Conservation (phyloP, 768 basidiomycete species). For the Galerina marginata region DNA sequence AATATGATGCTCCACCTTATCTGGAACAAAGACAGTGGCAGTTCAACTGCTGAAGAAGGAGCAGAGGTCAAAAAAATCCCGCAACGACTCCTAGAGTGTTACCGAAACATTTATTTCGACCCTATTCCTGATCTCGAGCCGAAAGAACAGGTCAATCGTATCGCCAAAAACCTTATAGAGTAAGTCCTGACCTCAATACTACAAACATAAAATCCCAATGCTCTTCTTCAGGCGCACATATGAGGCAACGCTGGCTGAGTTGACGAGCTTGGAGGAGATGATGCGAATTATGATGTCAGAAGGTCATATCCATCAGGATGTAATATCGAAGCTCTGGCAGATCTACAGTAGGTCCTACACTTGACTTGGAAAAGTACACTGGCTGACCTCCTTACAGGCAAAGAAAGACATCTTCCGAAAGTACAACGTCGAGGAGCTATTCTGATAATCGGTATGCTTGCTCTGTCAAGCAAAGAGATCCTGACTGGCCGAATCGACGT, state of each 20-base stretch:
- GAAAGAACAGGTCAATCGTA: constrained; percentile 88
- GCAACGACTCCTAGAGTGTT: constrained; percentile 86
- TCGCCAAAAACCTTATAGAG: constrained; percentile 98
- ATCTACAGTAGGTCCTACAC: constrained; percentile 76
- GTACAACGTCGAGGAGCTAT: constrained; percentile 93
- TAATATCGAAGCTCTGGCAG: constrained; percentile 93
- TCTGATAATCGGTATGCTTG: constrained; percentile 97
- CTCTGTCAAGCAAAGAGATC: constrained; percentile 82
- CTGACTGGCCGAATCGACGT: constrained; percentile 77
- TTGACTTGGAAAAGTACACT: background rate
- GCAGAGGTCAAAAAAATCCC: constrained; percentile 88
- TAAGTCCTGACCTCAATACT: constrained; percentile 39
- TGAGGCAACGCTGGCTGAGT: constrained; percentile 89
- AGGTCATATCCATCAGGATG: constrained; percentile 79
- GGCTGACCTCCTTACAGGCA: constrained; percentile 51
- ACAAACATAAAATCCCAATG: background rate
- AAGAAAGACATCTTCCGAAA: constrained; percentile 73
- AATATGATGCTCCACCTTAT: constrained; percentile 97
- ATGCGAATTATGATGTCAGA: constrained; percentile 97
- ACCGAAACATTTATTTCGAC: constrained; percentile 88
- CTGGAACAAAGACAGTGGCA: constrained; percentile 92
- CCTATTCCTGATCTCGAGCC: constrained; percentile 72
- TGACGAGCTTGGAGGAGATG: constrained; percentile 96
- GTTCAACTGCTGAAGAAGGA: constrained; percentile 62
- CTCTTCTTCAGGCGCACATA: constrained; percentile 74